These are phyloP conservation scores for Trichomonascaceae sp. DNA, from an alignment of 1,139 yeast genomes.

Conservation along the genomic window DNA sequence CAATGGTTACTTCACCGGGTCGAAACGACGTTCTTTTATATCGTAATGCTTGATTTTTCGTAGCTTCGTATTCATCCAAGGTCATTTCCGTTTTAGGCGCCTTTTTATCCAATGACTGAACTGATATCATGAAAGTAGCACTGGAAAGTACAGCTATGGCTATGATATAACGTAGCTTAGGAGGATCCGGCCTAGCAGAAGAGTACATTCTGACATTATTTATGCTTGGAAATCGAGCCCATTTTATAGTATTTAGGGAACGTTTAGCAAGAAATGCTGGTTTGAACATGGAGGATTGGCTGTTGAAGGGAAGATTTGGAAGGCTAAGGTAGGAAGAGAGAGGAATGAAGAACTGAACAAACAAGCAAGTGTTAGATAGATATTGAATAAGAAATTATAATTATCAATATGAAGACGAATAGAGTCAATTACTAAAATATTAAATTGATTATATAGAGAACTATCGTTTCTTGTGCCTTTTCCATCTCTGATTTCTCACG, in stretches of 20 bases:
- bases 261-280: background rate
- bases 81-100: conserved; percentile 38
- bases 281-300: background rate
- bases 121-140: conserved; percentile 48
- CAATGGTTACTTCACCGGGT: conserved; percentile 62
- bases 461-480: too few relatives aligned
- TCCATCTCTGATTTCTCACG: background rate
- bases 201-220: conserved; percentile 8
- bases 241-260: background rate
- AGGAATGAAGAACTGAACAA: background rate
- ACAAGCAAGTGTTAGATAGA: background rate
- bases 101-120: conserved; percentile 40
- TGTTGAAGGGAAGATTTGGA: background rate
- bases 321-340: background rate
- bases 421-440: too few relatives aligned
- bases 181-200: conserved; percentile 22
- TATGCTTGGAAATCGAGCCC: background rate
- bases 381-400: too few relatives aligned
- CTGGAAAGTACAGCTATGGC: conserved; percentile 32
- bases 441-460: too few relatives aligned
- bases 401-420: background rate
- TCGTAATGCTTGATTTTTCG: background rate
- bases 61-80: conserved; percentile 8
- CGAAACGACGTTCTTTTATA: conserved; percentile 40
- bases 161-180: conserved; percentile 31